Evolutionary conservation across 176 grass and related monocot species (phyloP).

Genomic region (Hsuehochloa calcarea): DNA sequence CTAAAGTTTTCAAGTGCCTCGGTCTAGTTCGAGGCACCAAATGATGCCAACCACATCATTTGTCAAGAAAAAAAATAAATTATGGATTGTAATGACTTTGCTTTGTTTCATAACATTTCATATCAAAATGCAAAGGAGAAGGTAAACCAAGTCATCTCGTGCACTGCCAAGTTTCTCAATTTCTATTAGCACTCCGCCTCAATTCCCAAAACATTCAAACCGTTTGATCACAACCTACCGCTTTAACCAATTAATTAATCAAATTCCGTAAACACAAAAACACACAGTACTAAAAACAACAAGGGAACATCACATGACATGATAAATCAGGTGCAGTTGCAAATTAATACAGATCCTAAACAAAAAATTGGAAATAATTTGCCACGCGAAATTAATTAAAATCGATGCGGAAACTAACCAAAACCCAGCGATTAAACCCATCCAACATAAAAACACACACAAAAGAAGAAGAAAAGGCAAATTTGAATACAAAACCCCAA

Average conservation of each 20-base stretch:
- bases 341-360: neutral
- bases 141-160: neutral
- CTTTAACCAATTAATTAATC: neutral
- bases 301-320: neutral
- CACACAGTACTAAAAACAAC: neutral
- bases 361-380: constrained; percentile 4
- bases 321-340: neutral
- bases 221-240: neutral
- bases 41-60: neutral
- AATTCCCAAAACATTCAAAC: neutral
- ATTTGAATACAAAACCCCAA: neutral
- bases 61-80: neutral
- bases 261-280: neutral
- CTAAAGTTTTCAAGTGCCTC: neutral
- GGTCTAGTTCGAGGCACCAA: neutral
- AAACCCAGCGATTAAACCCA: neutral
- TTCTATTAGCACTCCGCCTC: neutral
- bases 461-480: neutral
- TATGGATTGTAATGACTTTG: neutral
- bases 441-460: neutral
- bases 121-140: neutral
- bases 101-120: neutral
- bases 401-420: neutral
- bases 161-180: neutral
- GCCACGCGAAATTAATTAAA: neutral